Evolutionary conservation across 352 stramenopile species (phyloP).

Genomic region (Phytophthora ohioensis): DNA sequence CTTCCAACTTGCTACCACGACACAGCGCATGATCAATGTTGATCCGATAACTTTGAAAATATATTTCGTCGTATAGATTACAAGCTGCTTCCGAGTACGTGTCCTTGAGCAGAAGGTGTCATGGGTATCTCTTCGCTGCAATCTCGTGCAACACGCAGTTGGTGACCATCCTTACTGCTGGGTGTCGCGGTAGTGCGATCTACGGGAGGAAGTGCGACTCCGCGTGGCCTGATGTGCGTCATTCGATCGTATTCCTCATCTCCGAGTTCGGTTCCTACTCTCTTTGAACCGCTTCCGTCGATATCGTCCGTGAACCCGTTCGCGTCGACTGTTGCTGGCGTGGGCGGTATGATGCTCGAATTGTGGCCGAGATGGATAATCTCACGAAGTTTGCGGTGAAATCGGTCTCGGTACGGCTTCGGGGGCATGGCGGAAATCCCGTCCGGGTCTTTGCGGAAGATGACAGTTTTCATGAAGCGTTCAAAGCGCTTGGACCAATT

Average conservation of each 20-base stretch:
- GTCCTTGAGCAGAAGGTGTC: constrained; percentile 30
- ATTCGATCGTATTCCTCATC: constrained; percentile 38
- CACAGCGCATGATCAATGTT: neutral
- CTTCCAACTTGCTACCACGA: neutral
- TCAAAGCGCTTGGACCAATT: constrained; percentile 77
- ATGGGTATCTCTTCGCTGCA: constrained; percentile 23
- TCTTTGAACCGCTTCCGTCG: neutral
- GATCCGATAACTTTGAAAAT: neutral
- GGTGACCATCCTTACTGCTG: constrained; percentile 5
- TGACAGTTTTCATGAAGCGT: constrained; percentile 72
- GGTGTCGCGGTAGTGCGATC: neutral
- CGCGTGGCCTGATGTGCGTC: constrained; percentile 34
- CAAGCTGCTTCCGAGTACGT: constrained; percentile 26
- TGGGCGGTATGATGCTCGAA: constrained; percentile 37
- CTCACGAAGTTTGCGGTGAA: constrained; percentile 78
- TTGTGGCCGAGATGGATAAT: constrained; percentile 77
- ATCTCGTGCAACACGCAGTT: neutral
- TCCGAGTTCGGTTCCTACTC: constrained; percentile 13
- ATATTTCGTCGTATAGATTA: constrained; percentile 15
- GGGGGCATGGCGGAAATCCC: constrained; percentile 85
- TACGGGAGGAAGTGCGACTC: constrained; percentile 20
- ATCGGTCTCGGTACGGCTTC: constrained; percentile 68
- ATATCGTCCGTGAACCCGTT: neutral
- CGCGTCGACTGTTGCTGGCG: constrained; percentile 13
- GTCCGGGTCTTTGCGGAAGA: constrained; percentile 71